Evolutionary conservation across 2,329 filamentous ascomycete genomes (phyloP), one percentile per base, ranked within the genome.

Genomic region (Coleophoma cylindrospora): DNA sequence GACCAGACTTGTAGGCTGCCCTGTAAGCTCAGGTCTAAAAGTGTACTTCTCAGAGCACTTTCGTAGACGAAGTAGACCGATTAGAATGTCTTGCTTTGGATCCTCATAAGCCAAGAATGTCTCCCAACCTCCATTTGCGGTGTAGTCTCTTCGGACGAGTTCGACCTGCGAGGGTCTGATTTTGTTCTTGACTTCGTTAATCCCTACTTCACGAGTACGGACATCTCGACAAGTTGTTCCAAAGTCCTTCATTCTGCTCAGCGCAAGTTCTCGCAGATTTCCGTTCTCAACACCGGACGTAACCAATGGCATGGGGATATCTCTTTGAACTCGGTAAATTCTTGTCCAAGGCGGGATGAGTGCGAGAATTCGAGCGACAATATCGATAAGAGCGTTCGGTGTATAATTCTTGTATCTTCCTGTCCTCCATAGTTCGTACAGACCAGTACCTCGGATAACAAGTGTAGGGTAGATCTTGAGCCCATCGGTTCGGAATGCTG

Each of bases 251-350:
- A 99, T 99, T 19, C 94, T 80, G n/a, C 91, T 91, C 49, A 99
- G 74, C 0, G 94, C 92, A 45, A 99, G 75, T 68, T 99, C 94
- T 54, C 94, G 84, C 37, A 99, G 74, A 66, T 99, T 99, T 54
- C 94, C 94, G 61, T 99, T 99, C 71, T 99, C 94, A 0, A 99
- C 94, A 38, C 94, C 94, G 1, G 92, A 95, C 0, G 94, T 97
- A n/a, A 99, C 95, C 21, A 99, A 78, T 1, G 94, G 94, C 94
- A 99, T 99, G n/a, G 94, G 94, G 51, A 99, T 99, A 70, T 99
- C 94, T 67, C 94, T 84, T 74, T 99, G 94, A 0, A 99, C 94
- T 53, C 94, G 90, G 73, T 99, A 99, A 63, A 99, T 99, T 55
- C 94, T 84, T 0, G 95, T 99, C 94, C 94, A 99, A 1, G 94